Evolutionary conservation across 2,329 filamentous ascomycete species (phyloP).

Genomic region (Eutypella sp.): DNA sequence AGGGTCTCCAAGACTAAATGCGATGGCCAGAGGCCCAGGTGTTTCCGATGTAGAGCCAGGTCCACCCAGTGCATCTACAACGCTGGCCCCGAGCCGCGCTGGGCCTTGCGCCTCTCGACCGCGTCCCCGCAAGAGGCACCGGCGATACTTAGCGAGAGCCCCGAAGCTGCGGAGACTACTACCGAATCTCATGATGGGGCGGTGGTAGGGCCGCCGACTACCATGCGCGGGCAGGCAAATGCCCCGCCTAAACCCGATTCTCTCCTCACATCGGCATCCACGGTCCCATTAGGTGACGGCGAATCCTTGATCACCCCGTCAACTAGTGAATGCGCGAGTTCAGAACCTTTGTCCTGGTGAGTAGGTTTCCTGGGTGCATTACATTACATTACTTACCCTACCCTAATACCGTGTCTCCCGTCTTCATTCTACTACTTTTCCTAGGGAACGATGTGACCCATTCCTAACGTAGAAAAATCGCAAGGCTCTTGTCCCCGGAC

Average conservation of each 20-base stretch:
- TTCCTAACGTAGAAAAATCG: too few species aligned
- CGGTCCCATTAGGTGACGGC: neutral
- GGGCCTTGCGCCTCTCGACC: too few species aligned
- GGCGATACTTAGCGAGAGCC: neutral
- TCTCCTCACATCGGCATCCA: neutral
- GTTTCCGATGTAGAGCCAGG: neutral
- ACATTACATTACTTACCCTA: too few species aligned
- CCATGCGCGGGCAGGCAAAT: neutral
- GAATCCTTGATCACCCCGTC: neutral
- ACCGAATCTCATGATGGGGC: neutral
- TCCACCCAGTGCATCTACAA: neutral
- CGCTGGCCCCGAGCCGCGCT: neutral
- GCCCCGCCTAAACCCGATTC: neutral
- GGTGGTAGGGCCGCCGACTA: neutral
- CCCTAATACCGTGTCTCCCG: too few species aligned
- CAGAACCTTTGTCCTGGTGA: neutral
- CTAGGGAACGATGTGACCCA: too few species aligned
- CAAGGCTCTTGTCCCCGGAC: neutral
- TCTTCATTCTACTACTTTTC: too few species aligned
- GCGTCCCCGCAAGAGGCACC: too few species aligned
- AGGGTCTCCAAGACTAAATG: neutral
- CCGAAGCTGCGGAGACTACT: too few species aligned
- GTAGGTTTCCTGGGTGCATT: neutral
- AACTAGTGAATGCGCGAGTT: neutral
- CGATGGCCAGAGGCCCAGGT: neutral